Evolutionary conservation across 2,329 filamentous ascomycete species (phyloP), one percentile per base, ranked within the genome.

Genomic region (Botrytis pseudocinerea): DNA sequence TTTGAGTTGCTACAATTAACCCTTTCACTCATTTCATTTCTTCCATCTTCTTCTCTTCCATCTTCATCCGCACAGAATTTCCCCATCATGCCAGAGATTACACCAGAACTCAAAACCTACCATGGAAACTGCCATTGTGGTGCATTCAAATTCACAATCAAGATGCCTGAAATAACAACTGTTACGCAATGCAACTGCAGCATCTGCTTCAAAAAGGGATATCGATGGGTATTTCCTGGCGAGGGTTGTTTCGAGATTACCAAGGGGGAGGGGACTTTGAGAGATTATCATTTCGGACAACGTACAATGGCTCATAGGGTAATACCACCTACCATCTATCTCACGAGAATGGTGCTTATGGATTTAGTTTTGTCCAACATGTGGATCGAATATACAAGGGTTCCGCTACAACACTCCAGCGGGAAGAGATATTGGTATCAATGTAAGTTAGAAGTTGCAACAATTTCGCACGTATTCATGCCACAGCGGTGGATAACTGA

Each of bases 151-250:
- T 90, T 85, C 78, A 86, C 86, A 78, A 77, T 83, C 71, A 79
- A 82, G 4, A 63, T 89, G 20, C 87, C 89, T 35, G 88, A 91
- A 78, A 85, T 92, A 74, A 88, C 87, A 77, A 80, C 84, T 7
- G 85, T 85, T 9, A 79, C 81, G 7, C 84, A 87, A 78, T 92
- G 91, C 82, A 90, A 91, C 81, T 93, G 92, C 82, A 92, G 89
- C 82, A 87, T 91, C 76, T 91, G 91, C 79, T 77, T 76, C 77
- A 87, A 84, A 76, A 87, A 86, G 78, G 85, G 81, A 25, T 84
- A 84, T 61, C 78, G 85, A 54, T 85, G 81, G 79, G 63, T 81
- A 32, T 78, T 82, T 48, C 78, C 81, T 6, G 75, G 76, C 0
- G 77, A 75, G 4, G 78, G 80, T 51, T 74, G 80, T 60, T 80